These are phyloP conservation scores for Protomyces inouyei DNA, from an alignment of 1,139 yeast genomes.

Conservation along the genomic window DNA sequence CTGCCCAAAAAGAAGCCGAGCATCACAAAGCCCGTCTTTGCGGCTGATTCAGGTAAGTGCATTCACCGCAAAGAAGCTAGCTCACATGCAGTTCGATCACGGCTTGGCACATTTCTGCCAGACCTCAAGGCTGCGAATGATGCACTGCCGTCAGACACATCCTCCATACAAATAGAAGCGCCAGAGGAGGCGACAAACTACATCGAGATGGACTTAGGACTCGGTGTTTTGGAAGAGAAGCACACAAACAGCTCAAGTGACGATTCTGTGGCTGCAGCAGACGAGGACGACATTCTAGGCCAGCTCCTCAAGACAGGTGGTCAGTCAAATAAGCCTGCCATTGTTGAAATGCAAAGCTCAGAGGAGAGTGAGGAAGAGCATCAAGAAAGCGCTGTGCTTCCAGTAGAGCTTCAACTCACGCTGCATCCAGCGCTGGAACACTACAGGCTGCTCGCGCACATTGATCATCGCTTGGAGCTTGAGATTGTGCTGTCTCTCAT, in stretches of 20 bases:
- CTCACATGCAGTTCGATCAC: slow-evolving; percentile 1
- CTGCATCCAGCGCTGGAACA: slow-evolving; percentile 5
- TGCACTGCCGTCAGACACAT: slow-evolving; percentile 3
- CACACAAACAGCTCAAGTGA: background rate
- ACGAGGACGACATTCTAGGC: slow-evolving; percentile 1
- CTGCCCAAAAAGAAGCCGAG: background rate
- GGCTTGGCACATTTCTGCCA: slow-evolving; percentile 9
- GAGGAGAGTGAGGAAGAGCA: background rate
- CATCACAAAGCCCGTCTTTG: background rate
- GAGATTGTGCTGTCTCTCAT: slow-evolving; percentile 21
- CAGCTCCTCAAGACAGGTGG: background rate
- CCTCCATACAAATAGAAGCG: slow-evolving; percentile 8
- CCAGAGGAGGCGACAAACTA: slow-evolving; percentile 6
- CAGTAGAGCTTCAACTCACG: background rate
- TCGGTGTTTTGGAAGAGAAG: slow-evolving; percentile 25
- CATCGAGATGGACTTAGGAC: slow-evolving; percentile 25
- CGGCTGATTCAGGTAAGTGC: background rate
- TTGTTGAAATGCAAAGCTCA: background rate
- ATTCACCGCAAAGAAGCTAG: background rate
- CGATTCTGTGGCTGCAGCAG: background rate
- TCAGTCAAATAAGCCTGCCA: background rate
- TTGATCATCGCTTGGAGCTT: slow-evolving; percentile 5
- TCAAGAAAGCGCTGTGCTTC: background rate
- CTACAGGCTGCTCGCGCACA: background rate
- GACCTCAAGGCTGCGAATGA: slow-evolving; percentile 26